Conservation (phyloP, 2,329 filamentous ascomycete species). For the Penicillium sp. region DNA sequence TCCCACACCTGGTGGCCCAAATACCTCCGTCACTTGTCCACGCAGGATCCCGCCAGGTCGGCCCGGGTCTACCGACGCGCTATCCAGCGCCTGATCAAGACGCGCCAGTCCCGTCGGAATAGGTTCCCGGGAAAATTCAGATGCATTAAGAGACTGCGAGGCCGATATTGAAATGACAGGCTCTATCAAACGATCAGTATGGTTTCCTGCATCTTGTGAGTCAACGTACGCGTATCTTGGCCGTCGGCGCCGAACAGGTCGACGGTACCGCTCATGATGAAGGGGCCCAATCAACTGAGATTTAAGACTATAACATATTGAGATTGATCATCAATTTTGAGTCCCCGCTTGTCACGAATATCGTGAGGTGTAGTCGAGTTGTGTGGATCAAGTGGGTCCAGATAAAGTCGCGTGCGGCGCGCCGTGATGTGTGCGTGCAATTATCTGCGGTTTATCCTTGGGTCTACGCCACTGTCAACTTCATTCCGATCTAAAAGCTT, state of each 20-base stretch:
- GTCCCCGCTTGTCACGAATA: neutral
- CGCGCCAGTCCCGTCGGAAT: conserved; percentile 48
- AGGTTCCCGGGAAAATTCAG: conserved; percentile 17
- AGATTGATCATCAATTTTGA: neutral
- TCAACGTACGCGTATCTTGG: conserved; percentile 30
- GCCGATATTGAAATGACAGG: conserved; percentile 37
- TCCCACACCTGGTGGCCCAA: conserved; percentile 81
- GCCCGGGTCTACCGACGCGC: conserved; percentile 5
- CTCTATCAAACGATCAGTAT: conserved; percentile 19
- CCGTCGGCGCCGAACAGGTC: conserved; percentile 34
- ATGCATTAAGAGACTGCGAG: conserved; percentile 37
- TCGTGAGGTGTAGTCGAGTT: conserved; percentile 1
- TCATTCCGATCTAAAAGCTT: neutral
- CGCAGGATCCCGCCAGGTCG: conserved; percentile 60
- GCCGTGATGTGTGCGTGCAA: neutral
- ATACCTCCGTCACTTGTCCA: conserved; percentile 81
- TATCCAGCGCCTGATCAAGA: conserved; percentile 44
- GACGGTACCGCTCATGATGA: conserved; percentile 25
- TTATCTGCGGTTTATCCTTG: neutral
- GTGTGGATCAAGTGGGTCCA: conserved; percentile 5
- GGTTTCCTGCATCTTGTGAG: neutral
- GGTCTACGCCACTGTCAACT: neutral
- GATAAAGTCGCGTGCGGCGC: neutral
- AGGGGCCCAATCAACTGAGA: neutral
- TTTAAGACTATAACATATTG: neutral